Base-by-base conservation (phyloP, 176 grass and related monocot species). In the Hordeum vulgare region DNA sequence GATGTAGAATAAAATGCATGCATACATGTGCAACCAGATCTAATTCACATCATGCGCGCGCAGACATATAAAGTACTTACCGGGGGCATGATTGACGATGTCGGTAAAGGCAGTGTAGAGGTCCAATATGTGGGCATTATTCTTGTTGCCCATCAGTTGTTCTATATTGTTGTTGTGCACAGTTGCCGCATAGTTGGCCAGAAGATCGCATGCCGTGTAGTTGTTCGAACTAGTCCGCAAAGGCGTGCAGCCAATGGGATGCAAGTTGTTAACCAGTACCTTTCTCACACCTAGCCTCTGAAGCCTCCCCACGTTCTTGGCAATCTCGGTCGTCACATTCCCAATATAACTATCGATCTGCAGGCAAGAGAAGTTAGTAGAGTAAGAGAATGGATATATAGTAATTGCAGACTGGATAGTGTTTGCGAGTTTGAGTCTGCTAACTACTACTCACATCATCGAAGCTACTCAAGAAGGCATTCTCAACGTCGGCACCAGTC, bases 191-290 rank as follows among this genome's bases (percentile, higher is more conserved):
- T 31, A 53, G 63, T 83, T 79, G 56, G 9, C 66, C 2, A 40
- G 13, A 26, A 5, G 8, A 20, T 24, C 25, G 54, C 89, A 87
- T 0, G 8, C 1, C 12, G 77, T 73, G 71, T 85, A 85, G 71
- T 91, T 91, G 69, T 4, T 37, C 5, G 53, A 15, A 41, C 71
- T 56, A 3, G 85, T 28, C 0, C 13, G 28, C 51, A 28, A 31
- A 24, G 89, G 89, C 53, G 77, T 81, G 89, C 76, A 88, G 17
- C 76, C 81, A 3, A 91, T 21, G n/a, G 89, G 89, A 91, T 54
- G 51, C 51, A 54, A 8, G 51, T 54, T 54, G 51, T 54, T 54
- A 6, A 54, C 51, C 21, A 54, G 60, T 9, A 91, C 56, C 70
- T 81, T 91, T 17, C 39, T 49, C 18, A 84, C 49, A 11, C 85